phyloP scores from a whole-genome alignment of 164 flowering plant species.

The Magnolia changhungtana region DNA sequence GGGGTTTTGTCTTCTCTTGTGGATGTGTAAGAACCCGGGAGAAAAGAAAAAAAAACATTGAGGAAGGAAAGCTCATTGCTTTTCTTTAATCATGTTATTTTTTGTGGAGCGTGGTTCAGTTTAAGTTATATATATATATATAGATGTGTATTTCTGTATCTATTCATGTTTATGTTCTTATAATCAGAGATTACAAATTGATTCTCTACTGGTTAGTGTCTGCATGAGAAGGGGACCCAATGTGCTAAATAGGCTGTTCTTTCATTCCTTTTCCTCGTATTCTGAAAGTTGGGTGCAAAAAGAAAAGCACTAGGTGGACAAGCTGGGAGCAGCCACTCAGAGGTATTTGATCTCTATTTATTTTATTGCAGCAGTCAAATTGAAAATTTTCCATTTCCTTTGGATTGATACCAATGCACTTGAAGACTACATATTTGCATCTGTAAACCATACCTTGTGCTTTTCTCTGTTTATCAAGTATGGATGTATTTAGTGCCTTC shows the following conservation, averaged over 20 bases:
- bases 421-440: no score
- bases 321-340: background rate
- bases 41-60: background rate
- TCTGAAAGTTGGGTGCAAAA: background rate
- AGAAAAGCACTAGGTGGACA: background rate
- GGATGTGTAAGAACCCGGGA: background rate
- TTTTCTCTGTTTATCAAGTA: background rate
- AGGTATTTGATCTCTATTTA: background rate
- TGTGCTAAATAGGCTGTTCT: background rate
- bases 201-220: background rate
- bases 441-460: no score
- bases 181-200: background rate
- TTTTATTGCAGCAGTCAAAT: background rate
- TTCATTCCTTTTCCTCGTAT: background rate
- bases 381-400: background rate
- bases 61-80: background rate
- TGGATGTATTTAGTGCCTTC: background rate
- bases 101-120: background rate
- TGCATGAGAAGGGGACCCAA: background rate
- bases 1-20: background rate
- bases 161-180: background rate
- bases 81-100: background rate
- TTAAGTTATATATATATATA: background rate
- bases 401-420: no score
- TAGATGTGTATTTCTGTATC: background rate